Conservation (phyloP, 1,284 basidiomycete species). For the Cutaneotrichosporon mucoides region DNA sequence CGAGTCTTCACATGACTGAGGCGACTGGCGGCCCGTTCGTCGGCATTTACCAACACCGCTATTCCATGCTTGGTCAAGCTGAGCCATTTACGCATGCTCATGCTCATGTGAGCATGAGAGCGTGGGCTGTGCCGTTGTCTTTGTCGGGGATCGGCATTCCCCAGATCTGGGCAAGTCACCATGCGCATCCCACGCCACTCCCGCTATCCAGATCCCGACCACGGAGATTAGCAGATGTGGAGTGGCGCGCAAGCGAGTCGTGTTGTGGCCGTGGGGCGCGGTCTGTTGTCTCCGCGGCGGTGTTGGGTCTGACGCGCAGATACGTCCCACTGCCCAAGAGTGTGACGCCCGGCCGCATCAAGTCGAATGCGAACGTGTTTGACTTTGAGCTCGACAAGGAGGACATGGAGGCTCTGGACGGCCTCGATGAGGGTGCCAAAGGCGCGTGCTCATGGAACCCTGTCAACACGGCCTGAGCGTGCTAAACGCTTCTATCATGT, state of each 20-base stretch:
- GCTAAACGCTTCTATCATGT: too few species aligned
- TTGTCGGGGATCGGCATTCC: too few species aligned
- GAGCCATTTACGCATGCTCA: neutral
- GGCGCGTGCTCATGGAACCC: slow-evolving; percentile 69
- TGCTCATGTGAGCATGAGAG: neutral
- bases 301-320: slow-evolving; percentile 38
- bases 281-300: neutral
- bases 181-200: too few species aligned
- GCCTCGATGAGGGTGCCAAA: slow-evolving; percentile 59
- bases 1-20: too few species aligned
- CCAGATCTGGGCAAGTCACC: too few species aligned
- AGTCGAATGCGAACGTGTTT: slow-evolving; percentile 64
- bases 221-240: too few species aligned
- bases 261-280: neutral
- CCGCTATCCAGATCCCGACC: too few species aligned
- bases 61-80: too few species aligned
- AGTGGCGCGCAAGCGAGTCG: too few species aligned
- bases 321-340: slow-evolving; percentile 73
- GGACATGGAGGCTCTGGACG: slow-evolving; percentile 62
- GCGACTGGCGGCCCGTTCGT: too few species aligned
- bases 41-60: too few species aligned
- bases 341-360: slow-evolving; percentile 62
- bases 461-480: slow-evolving; percentile 48
- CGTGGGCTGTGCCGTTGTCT: too few species aligned
- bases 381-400: slow-evolving; percentile 63